A percentile compares a stretch with the other conserved stretches of the same genome.
Evolutionary conservation across 441 rosid genomes (phyloP).

Genomic region (Eruca vesicaria): DNA sequence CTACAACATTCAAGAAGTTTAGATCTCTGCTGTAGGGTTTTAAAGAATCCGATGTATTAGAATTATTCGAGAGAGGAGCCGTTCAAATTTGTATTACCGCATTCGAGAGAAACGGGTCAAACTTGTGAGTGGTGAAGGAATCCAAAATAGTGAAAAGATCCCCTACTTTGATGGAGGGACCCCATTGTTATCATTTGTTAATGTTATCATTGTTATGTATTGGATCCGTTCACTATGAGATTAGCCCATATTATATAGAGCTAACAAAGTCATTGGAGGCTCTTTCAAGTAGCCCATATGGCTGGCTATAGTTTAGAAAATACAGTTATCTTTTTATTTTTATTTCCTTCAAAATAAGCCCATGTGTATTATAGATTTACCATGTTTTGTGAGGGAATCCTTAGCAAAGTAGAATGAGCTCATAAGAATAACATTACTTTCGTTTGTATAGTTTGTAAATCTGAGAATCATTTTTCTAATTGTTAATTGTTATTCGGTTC

Average conservation of each 20-base stretch:
- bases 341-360: background rate
- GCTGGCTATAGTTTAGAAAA: background rate
- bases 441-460: too few species aligned
- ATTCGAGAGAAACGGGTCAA: background rate
- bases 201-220: background rate
- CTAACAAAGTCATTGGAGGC: background rate
- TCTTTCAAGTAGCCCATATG: background rate
- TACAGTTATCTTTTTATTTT: background rate
- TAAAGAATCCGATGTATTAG: background rate
- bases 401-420: too few species aligned
- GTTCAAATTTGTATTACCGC: background rate
- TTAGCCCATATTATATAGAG: background rate
- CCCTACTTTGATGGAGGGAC: background rate
- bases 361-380: background rate
- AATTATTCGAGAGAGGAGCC: background rate
- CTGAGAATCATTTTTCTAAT: too few species aligned
- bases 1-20: background rate
- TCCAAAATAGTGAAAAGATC: background rate
- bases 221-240: background rate
- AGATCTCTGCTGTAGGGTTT: background rate
- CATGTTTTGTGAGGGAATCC: too few species aligned
- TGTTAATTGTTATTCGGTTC: too few species aligned
- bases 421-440: too few species aligned
- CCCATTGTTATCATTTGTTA: background rate
- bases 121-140: background rate